Conservation (phyloP, 2,329 filamentous ascomycete genomes). For the Metarhizium robertsii region DNA sequence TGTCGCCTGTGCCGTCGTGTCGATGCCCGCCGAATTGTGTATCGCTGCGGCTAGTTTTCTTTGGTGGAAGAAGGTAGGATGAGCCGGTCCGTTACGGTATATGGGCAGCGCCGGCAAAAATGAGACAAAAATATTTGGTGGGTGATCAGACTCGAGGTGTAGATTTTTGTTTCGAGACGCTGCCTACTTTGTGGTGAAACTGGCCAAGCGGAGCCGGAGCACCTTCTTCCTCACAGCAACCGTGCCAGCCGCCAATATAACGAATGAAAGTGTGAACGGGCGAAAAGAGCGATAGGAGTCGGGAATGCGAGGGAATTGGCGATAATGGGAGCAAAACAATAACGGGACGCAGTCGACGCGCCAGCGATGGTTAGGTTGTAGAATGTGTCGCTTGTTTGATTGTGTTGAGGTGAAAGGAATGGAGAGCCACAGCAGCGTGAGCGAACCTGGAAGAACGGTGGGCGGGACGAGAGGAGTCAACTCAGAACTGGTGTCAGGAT, state of each 20-base stretch:
- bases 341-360: neutral
- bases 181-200: neutral
- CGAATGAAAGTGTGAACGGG: neutral
- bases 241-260: neutral
- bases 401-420: constrained; percentile 5
- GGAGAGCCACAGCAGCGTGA: neutral
- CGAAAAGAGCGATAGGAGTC: neutral
- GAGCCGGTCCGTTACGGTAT: neutral
- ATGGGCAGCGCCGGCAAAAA: neutral
- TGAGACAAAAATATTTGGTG: constrained; percentile 3
- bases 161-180: neutral
- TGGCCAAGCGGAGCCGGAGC: neutral
- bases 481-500: neutral
- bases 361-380: neutral
- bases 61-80: neutral
- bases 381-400: constrained; percentile 4
- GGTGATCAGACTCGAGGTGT: neutral
- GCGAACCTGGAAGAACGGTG: neutral
- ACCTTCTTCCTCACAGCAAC: neutral
- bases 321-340: neutral
- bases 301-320: neutral
- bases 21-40: neutral
- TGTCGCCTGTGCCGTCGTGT: neutral
- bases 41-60: neutral
- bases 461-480: neutral